Evolutionary conservation across 2,329 filamentous ascomycete species (phyloP), one percentile per base, ranked within the genome.

Genomic region (Colletotrichum destructivum): DNA sequence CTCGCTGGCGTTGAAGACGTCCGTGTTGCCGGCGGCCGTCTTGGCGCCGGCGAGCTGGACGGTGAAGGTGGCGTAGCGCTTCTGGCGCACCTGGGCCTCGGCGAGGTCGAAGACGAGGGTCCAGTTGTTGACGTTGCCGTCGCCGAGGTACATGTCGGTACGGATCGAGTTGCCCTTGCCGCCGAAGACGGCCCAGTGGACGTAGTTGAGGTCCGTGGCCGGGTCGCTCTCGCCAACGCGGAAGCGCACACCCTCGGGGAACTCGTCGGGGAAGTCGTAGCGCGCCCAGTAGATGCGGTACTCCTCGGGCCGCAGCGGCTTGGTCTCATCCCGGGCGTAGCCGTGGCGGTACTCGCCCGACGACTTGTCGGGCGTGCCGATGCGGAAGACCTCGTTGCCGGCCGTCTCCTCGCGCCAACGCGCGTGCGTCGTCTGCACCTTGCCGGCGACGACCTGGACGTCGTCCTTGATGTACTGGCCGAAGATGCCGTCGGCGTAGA

Each of bases 31-130:
- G 0, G 87, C 84, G 4, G 88, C 88, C 0, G 88, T 89, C 80
- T 92, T 92, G 2, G 87, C 90, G 2, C 87, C 90, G 0, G 90
- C 90, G 1, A 92, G 82, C 76, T 92, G 90, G 1, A 92, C 84
- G 0, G 90, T 92, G 35, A 92, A 86, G 0, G 88, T 91, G 0
- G 88, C 90, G 31, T 82, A 79, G 40, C 78, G 81, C 68, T 82
- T 85, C 7, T 79, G 78, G 3, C 78, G 74, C 1, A 90, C 74
- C 61, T 88, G 80, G 0, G 80, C 75, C 40, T 81, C 77, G 6
- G 80, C 78, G 59, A 74, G 66, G 70, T 86, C 81, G 72, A 88
- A 90, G 0, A 83, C 74, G 38, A 90, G 80, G 0, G 85, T 89
- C 88, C 87, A 89, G 76, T 89, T 88, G 76, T 88, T 88, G 40